Conservation (phyloP, 306 rosid species). For the Casuarina equisetifolia region DNA sequence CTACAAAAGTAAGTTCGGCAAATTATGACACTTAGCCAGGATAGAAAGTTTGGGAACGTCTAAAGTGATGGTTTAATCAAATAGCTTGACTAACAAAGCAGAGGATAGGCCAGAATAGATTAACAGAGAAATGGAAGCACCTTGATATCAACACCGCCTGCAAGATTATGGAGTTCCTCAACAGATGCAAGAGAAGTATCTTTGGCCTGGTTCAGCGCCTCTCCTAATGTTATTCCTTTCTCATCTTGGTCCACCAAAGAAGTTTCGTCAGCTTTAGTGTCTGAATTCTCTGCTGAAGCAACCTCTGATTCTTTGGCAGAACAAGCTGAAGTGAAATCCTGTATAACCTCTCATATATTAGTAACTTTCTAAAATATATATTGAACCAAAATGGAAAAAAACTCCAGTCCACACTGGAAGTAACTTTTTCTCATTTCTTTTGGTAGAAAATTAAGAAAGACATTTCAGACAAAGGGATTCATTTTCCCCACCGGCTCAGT, state of each 20-base stretch:
- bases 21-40: background rate
- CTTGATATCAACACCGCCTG: conserved; percentile 98
- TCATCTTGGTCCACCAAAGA: conserved; percentile 54
- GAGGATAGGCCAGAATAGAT: conserved; percentile 8
- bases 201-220: conserved; percentile 77
- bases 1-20: background rate
- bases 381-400: background rate
- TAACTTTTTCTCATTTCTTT: conserved; percentile 12
- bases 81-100: background rate
- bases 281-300: conserved; percentile 49
- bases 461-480: conserved; percentile 25
- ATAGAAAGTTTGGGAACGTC: background rate
- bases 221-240: conserved; percentile 79
- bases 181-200: conserved; percentile 74
- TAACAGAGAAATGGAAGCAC: conserved; percentile 40
- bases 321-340: conserved; percentile 57
- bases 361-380: conserved; percentile 10
- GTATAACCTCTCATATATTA: conserved; percentile 39
- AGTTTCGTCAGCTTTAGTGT: conserved; percentile 54
- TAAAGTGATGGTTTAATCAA: conserved; percentile 7
- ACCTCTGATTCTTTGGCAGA: conserved; percentile 54
- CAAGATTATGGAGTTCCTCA: conserved; percentile 96
- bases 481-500: conserved; percentile 64
- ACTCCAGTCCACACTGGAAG: conserved; percentile 13
- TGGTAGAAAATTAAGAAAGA: conserved; percentile 15